Evolutionary conservation across 2,329 filamentous ascomycete species (phyloP).

Genomic region (Fusarium pseudoanthophilum): DNA sequence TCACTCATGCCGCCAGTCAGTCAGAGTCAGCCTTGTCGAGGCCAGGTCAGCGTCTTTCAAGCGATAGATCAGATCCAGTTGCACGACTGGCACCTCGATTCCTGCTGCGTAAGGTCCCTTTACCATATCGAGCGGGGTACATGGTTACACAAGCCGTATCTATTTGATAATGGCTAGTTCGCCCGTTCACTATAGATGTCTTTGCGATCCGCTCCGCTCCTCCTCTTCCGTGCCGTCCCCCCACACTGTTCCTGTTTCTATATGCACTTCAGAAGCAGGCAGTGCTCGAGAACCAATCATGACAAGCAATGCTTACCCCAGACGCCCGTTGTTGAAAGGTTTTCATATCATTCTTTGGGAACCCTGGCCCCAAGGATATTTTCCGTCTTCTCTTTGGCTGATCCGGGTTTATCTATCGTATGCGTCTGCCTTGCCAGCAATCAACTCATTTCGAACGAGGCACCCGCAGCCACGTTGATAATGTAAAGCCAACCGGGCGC

Average conservation of each 20-base stretch:
- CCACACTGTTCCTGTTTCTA: constrained; percentile 26
- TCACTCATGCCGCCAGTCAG: constrained; percentile 1
- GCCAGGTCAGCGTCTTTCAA: not conserved
- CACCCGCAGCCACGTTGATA: constrained; percentile 21
- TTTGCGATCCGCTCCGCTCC: constrained; percentile 30
- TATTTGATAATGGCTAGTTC: constrained; percentile 19
- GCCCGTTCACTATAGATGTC: constrained; percentile 4
- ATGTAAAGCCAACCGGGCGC: constrained; percentile 7
- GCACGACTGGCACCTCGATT: constrained; percentile 9
- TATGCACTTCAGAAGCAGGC: constrained; percentile 21
- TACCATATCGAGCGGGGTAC: not conserved
- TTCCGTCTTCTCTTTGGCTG: constrained; percentile 8
- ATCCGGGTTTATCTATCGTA: constrained; percentile 1
- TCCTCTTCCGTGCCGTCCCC: constrained; percentile 1
- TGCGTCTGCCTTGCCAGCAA: constrained; percentile 29
- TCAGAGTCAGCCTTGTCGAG: not conserved
- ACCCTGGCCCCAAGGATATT: not conserved
- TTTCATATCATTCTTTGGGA: constrained; percentile 26
- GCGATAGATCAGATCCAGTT: constrained; percentile 10
- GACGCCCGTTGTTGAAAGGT: constrained; percentile 33
- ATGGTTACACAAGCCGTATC: constrained; percentile 15
- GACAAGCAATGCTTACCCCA: constrained; percentile 25
- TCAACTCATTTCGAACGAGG: constrained; percentile 25
- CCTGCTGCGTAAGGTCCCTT: not conserved
- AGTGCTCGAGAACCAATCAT: constrained; percentile 28